These are phyloP conservation scores for Fraxinus baroniana DNA, from an alignment of 305 asterid species.

Conservation along the genomic window DNA sequence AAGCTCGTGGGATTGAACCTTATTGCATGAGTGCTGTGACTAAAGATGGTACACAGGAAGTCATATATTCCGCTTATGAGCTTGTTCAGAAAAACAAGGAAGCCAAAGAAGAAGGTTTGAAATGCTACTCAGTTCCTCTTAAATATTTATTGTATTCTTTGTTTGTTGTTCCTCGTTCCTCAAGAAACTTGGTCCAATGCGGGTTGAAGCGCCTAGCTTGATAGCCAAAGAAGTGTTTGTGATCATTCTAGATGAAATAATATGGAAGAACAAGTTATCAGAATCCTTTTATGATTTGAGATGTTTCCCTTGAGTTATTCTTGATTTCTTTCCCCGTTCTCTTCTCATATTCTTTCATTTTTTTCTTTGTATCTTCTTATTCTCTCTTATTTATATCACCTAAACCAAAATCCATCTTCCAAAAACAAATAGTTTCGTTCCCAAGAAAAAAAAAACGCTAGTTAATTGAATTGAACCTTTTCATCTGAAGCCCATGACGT, in stretches of 20 bases:
- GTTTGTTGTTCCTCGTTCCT: not conserved
- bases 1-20: slow-evolving; percentile 64
- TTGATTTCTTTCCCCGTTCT: not conserved
- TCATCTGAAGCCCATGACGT: not conserved
- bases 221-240: not conserved
- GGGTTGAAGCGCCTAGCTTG: not conserved
- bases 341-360: not conserved
- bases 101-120: slow-evolving; percentile 44
- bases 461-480: not conserved
- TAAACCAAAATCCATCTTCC: not conserved
- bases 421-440: not conserved
- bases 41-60: slow-evolving; percentile 78
- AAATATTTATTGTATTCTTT: not conserved
- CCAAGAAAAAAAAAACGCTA: not conserved
- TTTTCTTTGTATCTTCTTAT: not conserved
- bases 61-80: slow-evolving; percentile 61
- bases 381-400: not conserved
- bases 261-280: not conserved
- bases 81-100: slow-evolving; percentile 47
- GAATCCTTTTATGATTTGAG: not conserved
- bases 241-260: not conserved
- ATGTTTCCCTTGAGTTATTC: not conserved
- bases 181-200: not conserved
- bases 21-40: slow-evolving; percentile 85
- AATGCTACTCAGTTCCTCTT: slow-evolving; percentile 6